These are phyloP conservation scores for Zygosaccharomyces siamensis DNA, from an alignment of 805 yeast genomes.

Conservation along the genomic window DNA sequence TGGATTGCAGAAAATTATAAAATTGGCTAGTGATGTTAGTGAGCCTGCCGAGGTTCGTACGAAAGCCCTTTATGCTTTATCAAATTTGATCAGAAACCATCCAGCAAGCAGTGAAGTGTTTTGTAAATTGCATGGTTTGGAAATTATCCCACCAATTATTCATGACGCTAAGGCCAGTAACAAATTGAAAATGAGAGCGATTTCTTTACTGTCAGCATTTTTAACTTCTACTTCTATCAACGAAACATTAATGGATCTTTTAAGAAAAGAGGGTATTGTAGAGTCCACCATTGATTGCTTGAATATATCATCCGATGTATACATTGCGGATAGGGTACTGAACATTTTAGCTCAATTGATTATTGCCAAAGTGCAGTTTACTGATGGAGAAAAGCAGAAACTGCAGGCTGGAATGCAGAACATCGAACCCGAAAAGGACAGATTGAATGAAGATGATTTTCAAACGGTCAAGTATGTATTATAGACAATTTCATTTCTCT, in stretches of 20 bases:
- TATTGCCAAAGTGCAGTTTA: constrained; percentile 43
- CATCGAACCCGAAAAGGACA: constrained; percentile 43
- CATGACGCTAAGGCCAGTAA: constrained; percentile 23
- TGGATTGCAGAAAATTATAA: constrained; percentile 45
- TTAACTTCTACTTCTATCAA: constrained; percentile 48
- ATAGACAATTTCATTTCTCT: constrained; percentile 5
- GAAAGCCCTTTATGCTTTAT: constrained; percentile 74
- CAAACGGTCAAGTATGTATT: constrained; percentile 45
- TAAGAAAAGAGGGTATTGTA: constrained; percentile 35
- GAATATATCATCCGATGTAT: constrained; percentile 36
- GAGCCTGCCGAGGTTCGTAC: constrained; percentile 39
- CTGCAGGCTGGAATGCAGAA: constrained; percentile 37
- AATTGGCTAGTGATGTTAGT: constrained; percentile 33
- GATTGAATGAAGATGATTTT: constrained; percentile 52
- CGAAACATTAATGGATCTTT: constrained; percentile 35
- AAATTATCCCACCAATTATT: constrained; percentile 37
- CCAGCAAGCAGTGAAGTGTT: constrained; percentile 52
- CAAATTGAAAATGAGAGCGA: constrained; percentile 47
- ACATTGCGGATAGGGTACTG: constrained; percentile 54
- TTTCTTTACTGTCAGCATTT: constrained; percentile 56
- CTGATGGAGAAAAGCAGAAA: constrained; percentile 38
- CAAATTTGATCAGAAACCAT: constrained; percentile 69
- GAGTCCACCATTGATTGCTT: constrained; percentile 27
- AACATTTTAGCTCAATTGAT: constrained; percentile 46
- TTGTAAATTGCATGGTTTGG: constrained; percentile 58